These are phyloP conservation scores for Trichoderma sp. DNA, from an alignment of 2,329 filamentous ascomycete species.

Conservation along the genomic window DNA sequence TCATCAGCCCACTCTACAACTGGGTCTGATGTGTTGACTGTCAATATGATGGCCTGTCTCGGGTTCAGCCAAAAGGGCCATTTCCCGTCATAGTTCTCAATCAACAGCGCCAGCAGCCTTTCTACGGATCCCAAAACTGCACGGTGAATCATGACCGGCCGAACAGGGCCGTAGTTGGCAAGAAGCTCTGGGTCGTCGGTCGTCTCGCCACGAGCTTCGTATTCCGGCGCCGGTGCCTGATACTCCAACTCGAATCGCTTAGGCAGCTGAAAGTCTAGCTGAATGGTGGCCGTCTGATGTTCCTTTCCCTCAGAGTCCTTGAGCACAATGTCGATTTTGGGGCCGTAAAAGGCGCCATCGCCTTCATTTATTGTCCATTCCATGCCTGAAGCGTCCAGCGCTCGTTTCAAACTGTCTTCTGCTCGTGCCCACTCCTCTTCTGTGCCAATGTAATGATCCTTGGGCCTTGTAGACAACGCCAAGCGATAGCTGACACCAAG, in stretches of 20 bases:
- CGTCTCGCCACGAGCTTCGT: slow-evolving; percentile 55
- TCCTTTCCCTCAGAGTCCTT: slow-evolving; percentile 80
- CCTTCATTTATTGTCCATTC: slow-evolving; percentile 75
- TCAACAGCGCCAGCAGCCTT: slow-evolving; percentile 79
- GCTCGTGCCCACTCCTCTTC: slow-evolving; percentile 61
- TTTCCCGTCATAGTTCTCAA: slow-evolving; percentile 76
- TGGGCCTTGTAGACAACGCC: slow-evolving; percentile 75
- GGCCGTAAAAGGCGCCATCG: slow-evolving; percentile 88
- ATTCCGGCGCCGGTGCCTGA: slow-evolving; percentile 65
- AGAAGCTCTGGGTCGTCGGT: slow-evolving; percentile 51
- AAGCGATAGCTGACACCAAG: slow-evolving; percentile 71
- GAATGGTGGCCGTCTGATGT: slow-evolving; percentile 85
- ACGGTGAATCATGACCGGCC: slow-evolving; percentile 79
- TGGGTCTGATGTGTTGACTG: slow-evolving; percentile 63
- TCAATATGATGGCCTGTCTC: slow-evolving; percentile 72
- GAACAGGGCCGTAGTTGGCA: slow-evolving; percentile 57
- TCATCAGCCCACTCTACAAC: slow-evolving; percentile 53
- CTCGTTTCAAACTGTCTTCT: slow-evolving; percentile 42
- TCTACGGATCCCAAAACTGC: slow-evolving; percentile 84
- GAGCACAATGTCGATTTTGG: slow-evolving; percentile 86
- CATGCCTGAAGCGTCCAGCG: slow-evolving; percentile 66
- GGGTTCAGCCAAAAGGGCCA: slow-evolving; percentile 92
- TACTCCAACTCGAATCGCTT: slow-evolving; percentile 80
- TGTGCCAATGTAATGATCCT: slow-evolving; percentile 75
- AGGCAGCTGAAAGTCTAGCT: slow-evolving; percentile 87